Evolutionary conservation across 768 basidiomycete genomes (phyloP), one percentile per base, ranked within the genome.

Genomic region (Pisolithus marmoratus): DNA sequence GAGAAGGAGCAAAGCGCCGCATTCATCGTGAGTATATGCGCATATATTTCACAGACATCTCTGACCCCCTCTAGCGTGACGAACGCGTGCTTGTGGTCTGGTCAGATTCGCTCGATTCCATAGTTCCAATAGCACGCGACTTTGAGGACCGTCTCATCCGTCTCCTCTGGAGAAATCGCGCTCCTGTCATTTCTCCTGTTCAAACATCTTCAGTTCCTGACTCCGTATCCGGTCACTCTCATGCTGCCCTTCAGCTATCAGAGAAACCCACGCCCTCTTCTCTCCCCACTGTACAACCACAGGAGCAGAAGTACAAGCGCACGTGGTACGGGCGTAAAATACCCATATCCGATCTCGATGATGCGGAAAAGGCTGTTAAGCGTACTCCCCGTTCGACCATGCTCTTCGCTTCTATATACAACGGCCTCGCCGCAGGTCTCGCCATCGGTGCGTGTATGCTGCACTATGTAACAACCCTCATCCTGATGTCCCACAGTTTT

Each of bases 41-140:
- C 53, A 14, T 19, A 3, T 48, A 22, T 31, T 31, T 24, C 36
- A 8, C 27, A 29, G 29, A 29, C 8, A 29, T 48, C 14, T 1
- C 44, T 52, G 8, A 52, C 23, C 20, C 19, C 17, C 20, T 9
- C 5, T 56, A 87, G 85, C 81, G 90, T 43, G 86, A 91, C 64
- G 91, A 93, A 64, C 81, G 87, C 37, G 86, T 88, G 17, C 76
- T 94, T 50, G 79, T 93, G 54, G 82, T 93, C 56, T 94, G 90
- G 90, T 83, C 85, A 19, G 87, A 91, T 63, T 78, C 81, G 0
- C 75, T 92, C 42, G 87, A 91, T 62, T 77, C 75, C 57, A 87
- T 94, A 65, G 81, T 94, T 51, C 65, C 65, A 20, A 62, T 58
- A 23, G 67, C 67, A 17, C 67, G 75, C 54, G 78, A 80, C 56